Evolutionary conservation across 2,329 filamentous ascomycete species (phyloP).

Genomic region (Corniculantispora saksenae): DNA sequence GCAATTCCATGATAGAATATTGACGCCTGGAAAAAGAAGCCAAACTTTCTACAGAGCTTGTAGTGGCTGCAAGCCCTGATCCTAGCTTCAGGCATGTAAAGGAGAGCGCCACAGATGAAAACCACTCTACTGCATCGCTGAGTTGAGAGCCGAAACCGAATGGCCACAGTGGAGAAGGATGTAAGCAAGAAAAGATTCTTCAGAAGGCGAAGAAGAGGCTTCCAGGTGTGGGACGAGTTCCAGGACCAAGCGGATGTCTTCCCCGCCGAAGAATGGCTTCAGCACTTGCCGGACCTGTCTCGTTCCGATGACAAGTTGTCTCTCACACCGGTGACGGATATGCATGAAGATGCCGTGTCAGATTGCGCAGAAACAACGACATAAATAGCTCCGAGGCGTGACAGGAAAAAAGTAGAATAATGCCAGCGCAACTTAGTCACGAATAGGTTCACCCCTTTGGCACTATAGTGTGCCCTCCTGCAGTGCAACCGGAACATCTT

Average conservation of each 20-base stretch:
- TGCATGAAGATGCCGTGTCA: neutral
- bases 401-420: neutral
- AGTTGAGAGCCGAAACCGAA: neutral
- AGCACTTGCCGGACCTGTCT: conserved; percentile 14
- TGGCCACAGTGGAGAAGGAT: neutral
- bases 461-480: neutral
- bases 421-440: neutral
- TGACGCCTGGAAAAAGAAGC: too few species aligned
- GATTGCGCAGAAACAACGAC: neutral
- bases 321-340: neutral
- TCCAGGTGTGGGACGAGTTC: conserved; percentile 4
- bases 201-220: neutral
- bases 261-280: conserved; percentile 11
- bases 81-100: neutral
- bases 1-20: too few species aligned
- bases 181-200: neutral
- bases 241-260: conserved; percentile 11
- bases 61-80: neutral
- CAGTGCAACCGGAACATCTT: conserved; percentile 4
- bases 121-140: neutral
- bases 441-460: neutral
- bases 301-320: neutral
- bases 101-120: neutral
- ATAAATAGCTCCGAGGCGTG: too few species aligned
- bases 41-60: neutral